These are phyloP conservation scores for Sugiyamaella pinicola DNA, from an alignment of 1,139 yeast species.

Conservation along the genomic window DNA sequence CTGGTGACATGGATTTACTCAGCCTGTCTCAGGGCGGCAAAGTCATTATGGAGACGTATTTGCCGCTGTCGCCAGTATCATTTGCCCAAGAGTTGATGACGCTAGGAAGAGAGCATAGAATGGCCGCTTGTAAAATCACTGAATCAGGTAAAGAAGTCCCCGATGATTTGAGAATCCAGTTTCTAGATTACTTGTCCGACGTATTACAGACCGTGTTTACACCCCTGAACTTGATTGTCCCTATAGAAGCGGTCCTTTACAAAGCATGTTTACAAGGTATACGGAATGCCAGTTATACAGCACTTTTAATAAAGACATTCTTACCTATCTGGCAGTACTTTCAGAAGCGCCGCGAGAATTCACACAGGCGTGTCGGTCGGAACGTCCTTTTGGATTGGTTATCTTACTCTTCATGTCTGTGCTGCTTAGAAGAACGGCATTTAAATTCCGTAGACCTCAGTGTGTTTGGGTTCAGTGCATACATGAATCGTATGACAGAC, in stretches of 20 bases:
- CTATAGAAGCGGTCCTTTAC: constrained; percentile 2
- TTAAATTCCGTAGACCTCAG: constrained; percentile 5
- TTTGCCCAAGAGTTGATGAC: background rate
- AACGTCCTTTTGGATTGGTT: constrained; percentile 20
- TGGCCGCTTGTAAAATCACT: constrained; percentile 5
- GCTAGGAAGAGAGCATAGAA: background rate
- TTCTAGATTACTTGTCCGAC: constrained; percentile 16
- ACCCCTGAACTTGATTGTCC: background rate
- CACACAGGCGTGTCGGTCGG: constrained; percentile 7
- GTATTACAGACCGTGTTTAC: background rate
- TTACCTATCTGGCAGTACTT: constrained; percentile 14
- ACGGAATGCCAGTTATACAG: background rate
- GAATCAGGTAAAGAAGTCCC: background rate
- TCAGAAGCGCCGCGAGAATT: constrained; percentile 13
- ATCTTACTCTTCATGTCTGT: constrained; percentile 16
- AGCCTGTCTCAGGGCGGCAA: constrained; percentile 17
- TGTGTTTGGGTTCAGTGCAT: constrained; percentile 19
- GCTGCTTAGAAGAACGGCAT: constrained; percentile 9
- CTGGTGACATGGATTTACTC: constrained; percentile 16
- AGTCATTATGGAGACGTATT: constrained; percentile 11
- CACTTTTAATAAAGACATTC: constrained; percentile 4
- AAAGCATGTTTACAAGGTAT: constrained; percentile 7
- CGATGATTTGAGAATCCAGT: constrained; percentile 5
- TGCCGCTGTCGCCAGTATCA: constrained; percentile 1
- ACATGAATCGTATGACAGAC: constrained; percentile 4